phyloP scores from a whole-genome alignment of 2,329 filamentous ascomycete species.

The Xylaria sp. region DNA sequence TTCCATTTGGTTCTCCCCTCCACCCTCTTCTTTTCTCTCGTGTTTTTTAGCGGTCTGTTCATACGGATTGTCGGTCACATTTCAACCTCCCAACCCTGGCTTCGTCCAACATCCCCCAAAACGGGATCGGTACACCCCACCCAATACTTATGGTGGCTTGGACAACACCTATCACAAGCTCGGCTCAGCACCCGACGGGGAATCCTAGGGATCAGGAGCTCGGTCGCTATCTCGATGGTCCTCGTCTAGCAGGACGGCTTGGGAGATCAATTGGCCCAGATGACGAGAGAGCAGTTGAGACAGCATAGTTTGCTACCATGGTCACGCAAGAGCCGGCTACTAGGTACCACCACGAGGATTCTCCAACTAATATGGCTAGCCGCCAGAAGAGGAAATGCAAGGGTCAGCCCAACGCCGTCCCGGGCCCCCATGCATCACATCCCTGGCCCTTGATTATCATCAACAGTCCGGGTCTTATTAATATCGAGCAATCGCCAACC shows the following conservation, averaged over 20 bases:
- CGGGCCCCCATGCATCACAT: conserved; percentile 32
- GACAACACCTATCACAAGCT: conserved; percentile 20
- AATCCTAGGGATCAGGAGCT: conserved; percentile 3
- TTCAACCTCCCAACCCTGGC: conserved; percentile 26
- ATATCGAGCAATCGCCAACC: conserved; percentile 28
- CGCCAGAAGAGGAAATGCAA: conserved; percentile 38
- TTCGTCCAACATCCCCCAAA: conserved; percentile 31
- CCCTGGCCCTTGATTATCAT: conserved; percentile 31
- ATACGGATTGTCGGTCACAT: conserved; percentile 22
- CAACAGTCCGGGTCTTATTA: conserved; percentile 27
- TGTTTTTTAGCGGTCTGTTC: conserved; percentile 24
- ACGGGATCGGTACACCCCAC: conserved; percentile 32
- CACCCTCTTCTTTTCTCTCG: conserved; percentile 14
- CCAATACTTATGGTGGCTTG: conserved; percentile 22
- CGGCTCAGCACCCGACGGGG: conserved; percentile 14
- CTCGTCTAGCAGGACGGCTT: not conserved
- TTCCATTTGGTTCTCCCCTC: conserved; percentile 11
- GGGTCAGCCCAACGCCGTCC: conserved; percentile 36
- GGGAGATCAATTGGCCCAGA: conserved; percentile 13
- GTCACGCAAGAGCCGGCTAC: conserved; percentile 35
- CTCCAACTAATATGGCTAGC: conserved; percentile 35
- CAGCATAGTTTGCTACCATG: conserved; percentile 30
- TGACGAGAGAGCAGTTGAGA: conserved; percentile 21
- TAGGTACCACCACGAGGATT: conserved; percentile 33
- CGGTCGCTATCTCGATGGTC: not conserved